Percentiles rank a stretch among this genome's conserved stretches.
phyloP scores from a whole-genome alignment of 495 filamentous ascomycete species.

The Penicillium pulvis region DNA sequence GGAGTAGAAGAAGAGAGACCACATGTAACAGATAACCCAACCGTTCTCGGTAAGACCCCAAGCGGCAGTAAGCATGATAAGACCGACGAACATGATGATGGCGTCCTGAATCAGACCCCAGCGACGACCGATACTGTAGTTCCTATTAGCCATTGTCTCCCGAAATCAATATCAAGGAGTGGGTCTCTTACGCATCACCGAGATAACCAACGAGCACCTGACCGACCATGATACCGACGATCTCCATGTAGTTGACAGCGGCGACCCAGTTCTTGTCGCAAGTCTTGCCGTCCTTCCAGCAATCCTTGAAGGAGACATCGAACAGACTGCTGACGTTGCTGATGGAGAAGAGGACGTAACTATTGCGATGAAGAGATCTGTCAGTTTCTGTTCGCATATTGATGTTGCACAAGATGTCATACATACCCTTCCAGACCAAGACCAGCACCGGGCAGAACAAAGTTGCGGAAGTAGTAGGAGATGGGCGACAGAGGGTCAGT shows the following conservation, averaged over 20 bases:
- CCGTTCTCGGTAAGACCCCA: conserved; percentile 82
- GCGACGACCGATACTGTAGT: conserved; percentile 70
- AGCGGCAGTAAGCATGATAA: conserved; percentile 79
- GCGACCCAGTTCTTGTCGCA: conserved; percentile 75
- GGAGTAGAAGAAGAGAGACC: conserved; percentile 86
- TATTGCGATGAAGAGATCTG: too few species aligned
- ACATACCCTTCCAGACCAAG: conserved; percentile 82
- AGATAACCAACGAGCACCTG: conserved; percentile 72
- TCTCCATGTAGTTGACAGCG: conserved; percentile 79
- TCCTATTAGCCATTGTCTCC: too few species aligned
- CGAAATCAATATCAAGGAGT: too few species aligned
- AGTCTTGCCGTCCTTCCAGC: conserved; percentile 65
- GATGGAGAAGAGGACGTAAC: conserved; percentile 89
- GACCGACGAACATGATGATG: conserved; percentile 82
- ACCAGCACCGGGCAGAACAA: conserved; percentile 83
- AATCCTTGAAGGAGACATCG: conserved; percentile 63
- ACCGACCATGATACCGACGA: conserved; percentile 84
- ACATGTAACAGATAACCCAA: conserved; percentile 90
- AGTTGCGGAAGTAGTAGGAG: conserved; percentile 78
- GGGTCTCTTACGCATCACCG: conserved; percentile 48
- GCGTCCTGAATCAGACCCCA: conserved; percentile 92
- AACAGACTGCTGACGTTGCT: conserved; percentile 79
- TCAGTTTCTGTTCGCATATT: not conserved
- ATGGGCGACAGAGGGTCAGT: conserved; percentile 75
- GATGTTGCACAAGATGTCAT: too few species aligned